Evolutionary conservation across 768 basidiomycete species (phyloP).

Genomic region (Russula abietina): DNA sequence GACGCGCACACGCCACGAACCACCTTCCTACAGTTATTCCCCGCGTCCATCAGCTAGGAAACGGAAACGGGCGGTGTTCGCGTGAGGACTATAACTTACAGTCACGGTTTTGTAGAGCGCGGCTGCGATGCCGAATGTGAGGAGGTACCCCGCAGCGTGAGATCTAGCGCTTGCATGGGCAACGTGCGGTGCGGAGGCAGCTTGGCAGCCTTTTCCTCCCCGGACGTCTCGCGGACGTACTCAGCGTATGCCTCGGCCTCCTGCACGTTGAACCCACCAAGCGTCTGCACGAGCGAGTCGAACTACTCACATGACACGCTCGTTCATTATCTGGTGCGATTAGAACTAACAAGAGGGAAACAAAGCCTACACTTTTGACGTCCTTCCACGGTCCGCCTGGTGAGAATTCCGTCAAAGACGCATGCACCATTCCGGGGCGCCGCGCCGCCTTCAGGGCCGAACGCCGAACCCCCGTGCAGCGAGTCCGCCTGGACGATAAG

Average conservation of each 20-base stretch:
- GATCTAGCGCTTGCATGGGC: slow-evolving; percentile 55
- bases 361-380: slow-evolving; percentile 41
- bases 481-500: slow-evolving; percentile 51
- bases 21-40: slow-evolving; percentile 42
- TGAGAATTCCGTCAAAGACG: slow-evolving; percentile 51
- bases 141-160: slow-evolving; percentile 54
- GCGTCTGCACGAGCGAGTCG: slow-evolving; percentile 60
- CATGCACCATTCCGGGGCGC: slow-evolving; percentile 46
- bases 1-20: slow-evolving; percentile 54
- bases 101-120: slow-evolving; percentile 49
- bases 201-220: slow-evolving; percentile 19
- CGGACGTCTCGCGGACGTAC: slow-evolving; percentile 25
- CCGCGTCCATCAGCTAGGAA: neutral
- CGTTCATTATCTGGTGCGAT: neutral
- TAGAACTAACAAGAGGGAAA: neutral
- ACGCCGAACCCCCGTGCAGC: slow-evolving; percentile 45
- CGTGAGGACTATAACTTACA: slow-evolving; percentile 29
- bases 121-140: slow-evolving; percentile 53
- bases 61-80: neutral
- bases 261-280: slow-evolving; percentile 52
- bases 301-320: slow-evolving; percentile 38
- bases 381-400: slow-evolving; percentile 53
- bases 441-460: slow-evolving; percentile 40
- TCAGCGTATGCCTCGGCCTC: slow-evolving; percentile 45
- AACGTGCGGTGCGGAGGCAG: slow-evolving; percentile 34